A percentile compares a stretch with the other conserved stretches of the same genome.
These are phyloP conservation scores for Blastomyces emzantsi DNA, from an alignment of 2,329 filamentous ascomycete genomes.

Conservation along the genomic window DNA sequence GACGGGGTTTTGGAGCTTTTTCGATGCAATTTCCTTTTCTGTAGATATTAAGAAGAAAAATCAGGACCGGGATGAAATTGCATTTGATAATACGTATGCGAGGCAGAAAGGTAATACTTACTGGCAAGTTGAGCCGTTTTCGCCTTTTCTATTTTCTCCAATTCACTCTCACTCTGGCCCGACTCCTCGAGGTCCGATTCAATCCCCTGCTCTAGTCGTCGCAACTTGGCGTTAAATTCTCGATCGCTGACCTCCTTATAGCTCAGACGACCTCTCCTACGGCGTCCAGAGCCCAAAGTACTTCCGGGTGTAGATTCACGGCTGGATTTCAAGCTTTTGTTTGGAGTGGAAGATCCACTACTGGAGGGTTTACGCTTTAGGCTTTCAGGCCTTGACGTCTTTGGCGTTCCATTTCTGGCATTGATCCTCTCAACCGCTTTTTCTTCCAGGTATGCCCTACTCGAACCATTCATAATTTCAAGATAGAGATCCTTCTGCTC, in stretches of 20 bases:
- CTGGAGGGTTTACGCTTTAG: slow-evolving; percentile 50
- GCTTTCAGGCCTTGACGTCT: slow-evolving; percentile 34
- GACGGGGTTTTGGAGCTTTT: slow-evolving; percentile 87
- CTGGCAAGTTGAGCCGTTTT: slow-evolving; percentile 68
- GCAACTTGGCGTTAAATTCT: slow-evolving; percentile 66
- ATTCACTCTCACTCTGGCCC: slow-evolving; percentile 37
- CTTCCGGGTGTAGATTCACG: slow-evolving; percentile 63
- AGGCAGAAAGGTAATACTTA: slow-evolving; percentile 34
- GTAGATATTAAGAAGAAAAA: slow-evolving; percentile 8
- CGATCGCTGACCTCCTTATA: slow-evolving; percentile 69
- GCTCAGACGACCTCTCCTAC: slow-evolving; percentile 46
- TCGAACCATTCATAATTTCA: slow-evolving; percentile 71
- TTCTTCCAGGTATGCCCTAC: slow-evolving; percentile 40
- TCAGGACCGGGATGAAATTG: not conserved
- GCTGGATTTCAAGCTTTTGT: slow-evolving; percentile 68
- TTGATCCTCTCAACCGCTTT: slow-evolving; percentile 44
- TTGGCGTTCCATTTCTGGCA: slow-evolving; percentile 25
- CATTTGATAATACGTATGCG: not conserved
- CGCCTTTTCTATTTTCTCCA: slow-evolving; percentile 56
- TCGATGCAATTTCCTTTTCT: slow-evolving; percentile 77
- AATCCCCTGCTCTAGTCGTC: slow-evolving; percentile 42
- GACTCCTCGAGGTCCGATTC: slow-evolving; percentile 46
- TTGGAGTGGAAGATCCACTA: slow-evolving; percentile 40
- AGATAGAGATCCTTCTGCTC: slow-evolving; percentile 90
- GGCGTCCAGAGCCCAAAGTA: slow-evolving; percentile 41